Percentiles rank a stretch among this genome's conserved stretches.
Conservation (phyloP, 805 yeast genomes). For the Candida ponderosae region DNA sequence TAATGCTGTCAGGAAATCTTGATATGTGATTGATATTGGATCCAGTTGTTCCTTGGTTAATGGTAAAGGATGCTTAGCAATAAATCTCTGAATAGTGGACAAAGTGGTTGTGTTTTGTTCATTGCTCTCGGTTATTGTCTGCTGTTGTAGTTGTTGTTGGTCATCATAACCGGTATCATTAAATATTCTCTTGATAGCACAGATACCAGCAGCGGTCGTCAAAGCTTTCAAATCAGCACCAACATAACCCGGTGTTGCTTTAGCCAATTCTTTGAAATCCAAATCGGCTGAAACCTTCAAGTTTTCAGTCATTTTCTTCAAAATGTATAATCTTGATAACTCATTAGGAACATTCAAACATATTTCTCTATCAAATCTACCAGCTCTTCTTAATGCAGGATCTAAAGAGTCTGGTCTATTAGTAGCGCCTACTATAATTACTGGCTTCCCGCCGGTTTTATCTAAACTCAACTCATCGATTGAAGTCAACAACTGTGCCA, state of each 20-base stretch:
- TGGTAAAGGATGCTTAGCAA: constrained; percentile 70
- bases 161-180: constrained; percentile 30
- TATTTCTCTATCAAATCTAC: constrained; percentile 92
- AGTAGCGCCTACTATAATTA: constrained; percentile 91
- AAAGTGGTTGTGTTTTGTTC: constrained; percentile 26
- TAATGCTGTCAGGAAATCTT: constrained; percentile 76
- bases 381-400: constrained; percentile 92
- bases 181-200: constrained; percentile 89
- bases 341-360: constrained; percentile 94
- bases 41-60: constrained; percentile 67
- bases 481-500: constrained; percentile 88
- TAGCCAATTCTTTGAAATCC: constrained; percentile 69
- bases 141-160: constrained; percentile 22
- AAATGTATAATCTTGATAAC: constrained; percentile 64
- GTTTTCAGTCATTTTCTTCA: constrained; percentile 61
- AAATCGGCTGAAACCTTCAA: constrained; percentile 64
- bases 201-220: constrained; percentile 90
- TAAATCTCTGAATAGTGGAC: constrained; percentile 67
- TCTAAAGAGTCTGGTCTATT: constrained; percentile 94
- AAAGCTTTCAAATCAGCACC: constrained; percentile 96
- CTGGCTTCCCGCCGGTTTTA: constrained; percentile 89
- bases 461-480: constrained; percentile 89
- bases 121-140: too few relatives aligned
- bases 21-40: constrained; percentile 66
- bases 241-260: constrained; percentile 93